Conservation (phyloP, 1,139 yeast genomes). For the Schwanniomyces etchellsii region DNA sequence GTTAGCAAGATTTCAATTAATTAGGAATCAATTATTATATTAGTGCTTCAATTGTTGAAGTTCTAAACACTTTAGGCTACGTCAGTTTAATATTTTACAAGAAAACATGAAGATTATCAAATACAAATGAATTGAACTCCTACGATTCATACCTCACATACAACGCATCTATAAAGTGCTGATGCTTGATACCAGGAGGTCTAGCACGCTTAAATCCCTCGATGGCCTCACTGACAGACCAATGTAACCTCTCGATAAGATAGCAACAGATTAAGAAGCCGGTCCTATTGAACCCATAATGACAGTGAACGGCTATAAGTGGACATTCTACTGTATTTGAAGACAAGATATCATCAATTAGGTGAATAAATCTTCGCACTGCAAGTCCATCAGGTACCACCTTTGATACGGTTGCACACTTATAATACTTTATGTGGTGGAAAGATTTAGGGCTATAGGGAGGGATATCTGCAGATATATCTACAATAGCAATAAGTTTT, state of each 20-base stretch:
- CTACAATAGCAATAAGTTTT: conserved; percentile 53
- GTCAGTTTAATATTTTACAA: too few relatives aligned
- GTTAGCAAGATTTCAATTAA: too few relatives aligned
- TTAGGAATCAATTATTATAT: too few relatives aligned
- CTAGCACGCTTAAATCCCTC: conserved; percentile 54
- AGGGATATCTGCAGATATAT: conserved; percentile 72
- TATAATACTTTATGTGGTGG: conserved; percentile 49
- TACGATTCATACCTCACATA: conserved; percentile 53
- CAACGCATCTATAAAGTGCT: conserved; percentile 70
- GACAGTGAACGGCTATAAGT: conserved; percentile 67
- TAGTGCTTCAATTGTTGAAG: too few relatives aligned
- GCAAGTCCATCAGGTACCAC: conserved; percentile 66
- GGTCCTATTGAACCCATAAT: conserved; percentile 76
- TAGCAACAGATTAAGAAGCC: conserved; percentile 72
- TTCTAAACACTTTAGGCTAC: too few relatives aligned
- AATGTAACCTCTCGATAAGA: conserved; percentile 53
- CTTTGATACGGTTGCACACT: conserved; percentile 75
- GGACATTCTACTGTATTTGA: conserved; percentile 20
- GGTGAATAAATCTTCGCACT: conserved; percentile 49
- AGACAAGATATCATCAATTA: conserved; percentile 46
- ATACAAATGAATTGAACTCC: too few relatives aligned
- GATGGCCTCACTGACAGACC: conserved; percentile 61
- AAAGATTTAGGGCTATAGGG: conserved; percentile 65
- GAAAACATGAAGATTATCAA: too few relatives aligned
- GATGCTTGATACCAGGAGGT: conserved; percentile 72